Evolutionary conservation across 768 basidiomycete species (phyloP).

Genomic region (Pisolithus microcarpus): DNA sequence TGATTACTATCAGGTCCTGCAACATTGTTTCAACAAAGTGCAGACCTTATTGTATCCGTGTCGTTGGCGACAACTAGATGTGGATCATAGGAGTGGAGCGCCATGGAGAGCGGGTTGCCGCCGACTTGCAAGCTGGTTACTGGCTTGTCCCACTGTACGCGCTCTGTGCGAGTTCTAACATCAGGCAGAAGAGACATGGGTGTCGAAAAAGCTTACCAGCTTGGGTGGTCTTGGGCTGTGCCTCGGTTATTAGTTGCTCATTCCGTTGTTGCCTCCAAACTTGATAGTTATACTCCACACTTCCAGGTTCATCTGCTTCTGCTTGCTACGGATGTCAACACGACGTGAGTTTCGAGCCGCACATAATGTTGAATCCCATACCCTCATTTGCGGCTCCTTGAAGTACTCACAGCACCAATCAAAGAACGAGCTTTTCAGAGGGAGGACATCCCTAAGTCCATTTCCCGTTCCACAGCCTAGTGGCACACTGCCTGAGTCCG

Average conservation of each 20-base stretch:
- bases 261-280: constrained; percentile 91
- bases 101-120: constrained; percentile 65
- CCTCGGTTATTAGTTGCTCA: constrained; percentile 68
- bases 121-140: constrained; percentile 56
- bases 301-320: constrained; percentile 94
- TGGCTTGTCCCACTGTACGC: constrained; percentile 63
- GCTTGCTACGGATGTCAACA: constrained; percentile 54
- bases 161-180: constrained; percentile 33
- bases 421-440: constrained; percentile 86
- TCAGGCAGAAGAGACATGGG: constrained; percentile 1
- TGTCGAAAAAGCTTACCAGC: constrained; percentile 49
- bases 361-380: constrained; percentile 30
- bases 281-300: constrained; percentile 88
- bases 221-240: constrained; percentile 57
- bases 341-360: constrained; percentile 6
- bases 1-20: neutral
- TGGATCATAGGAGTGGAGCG: constrained; percentile 89
- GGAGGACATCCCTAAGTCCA: constrained; percentile 78
- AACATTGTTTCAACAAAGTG: constrained; percentile 3
- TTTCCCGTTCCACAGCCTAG: constrained; percentile 74
- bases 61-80: constrained; percentile 85
- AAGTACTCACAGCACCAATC: constrained; percentile 98
- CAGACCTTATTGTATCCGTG: constrained; percentile 75
- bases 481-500: constrained; percentile 65
- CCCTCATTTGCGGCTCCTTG: constrained; percentile 98